Evolutionary conservation across 306 rosid species (phyloP), one percentile per base, ranked within the genome.

Genomic region (Neltuma alba): DNA sequence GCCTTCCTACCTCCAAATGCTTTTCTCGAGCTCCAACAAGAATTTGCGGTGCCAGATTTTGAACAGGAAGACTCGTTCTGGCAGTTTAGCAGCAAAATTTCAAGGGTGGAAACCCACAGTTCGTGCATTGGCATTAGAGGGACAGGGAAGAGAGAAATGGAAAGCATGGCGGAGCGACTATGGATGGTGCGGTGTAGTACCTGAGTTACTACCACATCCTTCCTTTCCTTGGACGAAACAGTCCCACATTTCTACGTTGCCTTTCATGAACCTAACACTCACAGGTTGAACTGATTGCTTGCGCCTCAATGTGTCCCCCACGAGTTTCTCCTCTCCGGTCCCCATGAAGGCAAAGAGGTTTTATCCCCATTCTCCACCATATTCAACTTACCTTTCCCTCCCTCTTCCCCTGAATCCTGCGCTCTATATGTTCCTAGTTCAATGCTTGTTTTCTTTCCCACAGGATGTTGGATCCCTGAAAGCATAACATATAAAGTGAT

Each of bases 271-370:
- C 78, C 78, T 68, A 66, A 88, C 44, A 70, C 25, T 2, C 15
- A 82, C 3, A 38, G 18, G 25, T 44, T 91, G 66, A 70, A 78
- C 34, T 74, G 79, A n/a, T 77, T 91, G n/a, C 63, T 91, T 3
- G 73, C 84, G 0, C 40, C 80, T 27, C 25, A 82, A 1, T 85
- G 85, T 66, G 82, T 68, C n/a, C 84, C 76, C 70, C 74, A 79
- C 28, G 91, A 91, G 36, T 66, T 84, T 72, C 74, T 85, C 58
- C 83, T 85, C 75, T 90, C 21, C 73, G 73, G 54, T 38, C 52
- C 52, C 16, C 21, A 40, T 41, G 54, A 68, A 25, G 73, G 73
- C 73, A 38, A 25, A 68, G 21, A 68, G 73, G 73, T 68, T 1
- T n/a, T 18, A 1, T 37, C 21, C 6, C 6, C 1, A 10, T 58